A percentile compares a stretch with the other conserved stretches of the same genome.
phyloP scores from a whole-genome alignment of 2,329 filamentous ascomycete species.

The Apiospora sp. region DNA sequence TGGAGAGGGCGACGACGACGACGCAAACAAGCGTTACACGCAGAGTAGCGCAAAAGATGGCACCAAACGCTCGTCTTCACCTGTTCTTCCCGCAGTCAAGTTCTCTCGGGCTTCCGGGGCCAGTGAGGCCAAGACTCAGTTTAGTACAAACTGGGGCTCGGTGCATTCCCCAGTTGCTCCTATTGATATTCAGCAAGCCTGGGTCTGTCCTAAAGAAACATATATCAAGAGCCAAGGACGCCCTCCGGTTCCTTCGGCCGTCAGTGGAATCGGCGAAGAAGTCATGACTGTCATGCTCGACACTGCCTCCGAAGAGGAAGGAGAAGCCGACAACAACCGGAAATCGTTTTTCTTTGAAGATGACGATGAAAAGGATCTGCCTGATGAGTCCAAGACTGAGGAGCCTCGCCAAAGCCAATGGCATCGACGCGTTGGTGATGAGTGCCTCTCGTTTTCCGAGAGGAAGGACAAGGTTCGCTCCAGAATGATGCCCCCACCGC shows the following conservation, averaged over 20 bases:
- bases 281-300: constrained; percentile 57
- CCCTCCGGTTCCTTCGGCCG: constrained; percentile 22
- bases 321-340: constrained; percentile 35
- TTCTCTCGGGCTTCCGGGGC: constrained; percentile 46
- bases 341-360: constrained; percentile 41
- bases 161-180: constrained; percentile 57
- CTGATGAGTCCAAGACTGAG: constrained; percentile 31
- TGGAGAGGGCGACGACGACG: constrained; percentile 46
- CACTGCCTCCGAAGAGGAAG: constrained; percentile 44
- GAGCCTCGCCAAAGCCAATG: constrained; percentile 44
- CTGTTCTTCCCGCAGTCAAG: constrained; percentile 52
- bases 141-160: constrained; percentile 57
- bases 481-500: constrained; percentile 63
- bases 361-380: constrained; percentile 34
- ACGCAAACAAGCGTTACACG: constrained; percentile 39
- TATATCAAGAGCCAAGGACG: constrained; percentile 44
- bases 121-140: constrained; percentile 45
- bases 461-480: constrained; percentile 54
- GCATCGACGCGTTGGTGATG: constrained; percentile 66
- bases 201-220: constrained; percentile 50
- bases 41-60: constrained; percentile 36
- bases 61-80: constrained; percentile 57
- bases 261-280: constrained; percentile 36
- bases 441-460: constrained; percentile 65
- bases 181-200: constrained; percentile 52